Base-by-base conservation (phyloP, 768 basidiomycete species). In the Boletales sp. region DNA sequence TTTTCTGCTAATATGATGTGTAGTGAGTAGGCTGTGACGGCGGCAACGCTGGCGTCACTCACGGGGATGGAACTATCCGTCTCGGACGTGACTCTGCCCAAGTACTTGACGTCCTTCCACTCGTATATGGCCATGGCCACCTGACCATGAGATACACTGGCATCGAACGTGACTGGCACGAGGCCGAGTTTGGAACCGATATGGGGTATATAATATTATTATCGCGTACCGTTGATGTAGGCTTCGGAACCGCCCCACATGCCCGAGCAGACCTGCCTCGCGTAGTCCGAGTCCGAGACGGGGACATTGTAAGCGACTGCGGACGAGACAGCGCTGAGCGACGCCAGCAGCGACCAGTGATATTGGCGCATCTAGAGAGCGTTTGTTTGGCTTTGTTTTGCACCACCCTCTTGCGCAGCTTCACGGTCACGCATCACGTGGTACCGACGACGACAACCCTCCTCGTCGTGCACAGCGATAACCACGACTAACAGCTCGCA, bases 81-180 rank as follows among this genome's bases (percentile, higher is more conserved):
- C 31, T 69, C 53, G 5, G 82, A 81, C 30, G 83, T 82, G 41
- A 76, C 70, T 64, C 78, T 83, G 32, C 96, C 96, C 3, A 99
- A 77, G 64, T 90, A 94, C 41, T 76, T 70, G 46, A 84, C 84
- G 63, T 99, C 96, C 28, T 76, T 66, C 94, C 94, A 99, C 71
- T 98, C 95, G 62, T 97, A 99, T 19, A 99, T 83, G 46, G 95
- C 88, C 78, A 96, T 84, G 25, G 95, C 91, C 17, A 96, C 74
- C 69, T 95, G 90, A 34, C 95, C 95, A 59, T 84, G 74, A 4
- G 93, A 93, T 6, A 76, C 60, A 15, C 74, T 65, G 18, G 44
- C 31, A 58, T 90, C 83, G 71, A 97, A 98, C 5, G 84, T 83
- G 52, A 95, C 85, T 87, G 72, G 48, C 46, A 39, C 31, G 2